Base-by-base conservation (phyloP, 1,284 basidiomycete genomes). In the Malassezia furfur region DNA sequence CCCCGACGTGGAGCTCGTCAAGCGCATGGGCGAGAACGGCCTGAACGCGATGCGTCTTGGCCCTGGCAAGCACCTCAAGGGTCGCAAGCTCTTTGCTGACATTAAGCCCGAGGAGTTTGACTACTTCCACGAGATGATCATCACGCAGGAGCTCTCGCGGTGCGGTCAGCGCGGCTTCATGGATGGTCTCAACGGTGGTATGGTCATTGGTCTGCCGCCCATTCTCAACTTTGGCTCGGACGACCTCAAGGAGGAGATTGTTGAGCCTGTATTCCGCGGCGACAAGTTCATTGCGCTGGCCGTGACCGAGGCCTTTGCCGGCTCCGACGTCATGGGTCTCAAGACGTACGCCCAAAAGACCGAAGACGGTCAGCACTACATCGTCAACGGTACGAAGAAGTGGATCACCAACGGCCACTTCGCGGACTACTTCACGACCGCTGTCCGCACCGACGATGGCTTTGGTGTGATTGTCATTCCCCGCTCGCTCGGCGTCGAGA, bases 321-420 rank as follows among this genome's bases (percentile, higher is more conserved):
- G 91, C 5, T 88, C 86, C 61, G 90, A 93, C 70, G 88, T 96
- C 30, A 75, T 76, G 52, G 76, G 77, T 34, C 59, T 78, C 25
- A 59, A 84, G 72, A 90, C 87, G 9, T 86, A 83, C 4, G 91
- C 91, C 9, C 82, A 79, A 45, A 86, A 90, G 75, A 84, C 81
- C 35, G 82, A 85, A 57, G 89, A 91, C 68, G 89, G 88, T 35
- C 77, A 86, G 63, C 74, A 75, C 62, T 80, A 78, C 73, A 66
- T 74, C 50, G 65, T 74, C 57, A 70, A 72, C 56, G 72, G 72
- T 40, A 73, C 72, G 57, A 74, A 74, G 57, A 73, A 74, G 83
- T 94, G 91, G 91, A 96, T 96, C 68, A 91, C 91, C 43, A 94
- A 91, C 66, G 88, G 87, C 47, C 78, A 76, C n/a, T 74, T 72